Evolutionary conservation across 202 grass and related monocot genomes (phyloP).

Genomic region (Thinopyrum obtusiflorum): DNA sequence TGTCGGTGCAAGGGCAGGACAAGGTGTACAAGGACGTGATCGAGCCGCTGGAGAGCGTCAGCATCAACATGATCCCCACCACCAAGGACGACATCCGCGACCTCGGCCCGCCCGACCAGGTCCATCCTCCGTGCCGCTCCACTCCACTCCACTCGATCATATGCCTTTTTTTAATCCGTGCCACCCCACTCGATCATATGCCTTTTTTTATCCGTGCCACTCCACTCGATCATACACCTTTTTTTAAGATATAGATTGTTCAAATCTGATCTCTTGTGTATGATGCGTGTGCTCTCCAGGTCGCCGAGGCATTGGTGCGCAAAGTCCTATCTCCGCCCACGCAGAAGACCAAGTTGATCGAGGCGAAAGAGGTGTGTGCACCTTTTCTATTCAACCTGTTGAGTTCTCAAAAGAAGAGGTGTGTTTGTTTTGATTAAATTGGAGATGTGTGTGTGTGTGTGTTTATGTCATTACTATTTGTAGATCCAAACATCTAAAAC

Average conservation of each 20-base stretch:
- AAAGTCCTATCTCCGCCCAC: constrained; percentile 73
- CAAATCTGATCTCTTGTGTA: not conserved
- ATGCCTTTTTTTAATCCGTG: too few relatives aligned
- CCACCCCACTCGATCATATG: too few relatives aligned
- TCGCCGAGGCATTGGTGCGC: constrained; percentile 71
- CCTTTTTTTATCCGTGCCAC: too few relatives aligned
- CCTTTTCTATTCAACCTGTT: not conserved
- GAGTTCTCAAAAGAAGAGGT: too few relatives aligned
- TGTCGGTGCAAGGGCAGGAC: constrained; percentile 81
- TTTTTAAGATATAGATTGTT: not conserved
- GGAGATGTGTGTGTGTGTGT: not conserved
- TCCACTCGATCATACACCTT: too few relatives aligned
- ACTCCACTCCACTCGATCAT: not conserved
- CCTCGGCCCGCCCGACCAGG: constrained; percentile 80
- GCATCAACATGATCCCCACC: constrained; percentile 74
- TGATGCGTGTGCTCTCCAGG: constrained; percentile 27
- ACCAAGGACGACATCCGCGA: constrained; percentile 79
- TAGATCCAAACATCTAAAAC: not conserved
- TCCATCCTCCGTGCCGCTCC: not conserved
- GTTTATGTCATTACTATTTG: not conserved
- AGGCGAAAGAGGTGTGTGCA: constrained; percentile 74
- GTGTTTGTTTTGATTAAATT: not conserved
- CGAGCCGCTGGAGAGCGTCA: constrained; percentile 87
- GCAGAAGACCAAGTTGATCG: constrained; percentile 91
- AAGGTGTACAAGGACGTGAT: constrained; percentile 99